Conservation (phyloP, 1,139 yeast genomes). For the Geotrichum klebahnii region DNA sequence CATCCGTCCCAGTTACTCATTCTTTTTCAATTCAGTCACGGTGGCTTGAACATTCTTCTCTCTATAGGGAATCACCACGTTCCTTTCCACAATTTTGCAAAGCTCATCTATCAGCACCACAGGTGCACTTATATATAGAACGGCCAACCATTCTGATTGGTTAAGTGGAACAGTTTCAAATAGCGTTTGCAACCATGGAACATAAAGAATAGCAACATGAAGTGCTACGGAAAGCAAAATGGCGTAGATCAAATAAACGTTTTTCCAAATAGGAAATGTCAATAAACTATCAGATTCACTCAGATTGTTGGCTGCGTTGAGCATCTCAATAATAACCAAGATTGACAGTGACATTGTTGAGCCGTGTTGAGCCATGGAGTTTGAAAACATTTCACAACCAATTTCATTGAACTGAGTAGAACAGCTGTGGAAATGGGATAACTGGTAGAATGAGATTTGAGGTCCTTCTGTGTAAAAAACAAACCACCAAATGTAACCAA, state of each 20-base stretch:
- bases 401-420: constrained; percentile 35
- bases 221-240: constrained; percentile 38
- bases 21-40: not conserved
- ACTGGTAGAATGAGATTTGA: constrained; percentile 35
- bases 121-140: constrained; percentile 38
- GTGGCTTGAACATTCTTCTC: not conserved
- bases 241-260: constrained; percentile 40
- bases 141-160: constrained; percentile 40
- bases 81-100: constrained; percentile 39
- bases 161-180: constrained; percentile 40
- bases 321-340: constrained; percentile 43
- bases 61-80: constrained; percentile 11
- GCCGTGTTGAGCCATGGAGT: constrained; percentile 32
- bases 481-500: constrained; percentile 45
- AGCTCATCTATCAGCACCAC: constrained; percentile 41
- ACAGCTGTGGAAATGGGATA: constrained; percentile 41
- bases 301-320: constrained; percentile 43
- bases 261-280: constrained; percentile 42
- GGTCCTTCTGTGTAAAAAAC: constrained; percentile 39
- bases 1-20: not conserved
- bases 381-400: constrained; percentile 39
- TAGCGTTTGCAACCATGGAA: constrained; percentile 37
- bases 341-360: constrained; percentile 43
- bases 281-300: constrained; percentile 42
- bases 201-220: constrained; percentile 38